Base-by-base conservation (phyloP, 2,329 filamentous ascomycete species). In the Alternaria conjuncta region DNA sequence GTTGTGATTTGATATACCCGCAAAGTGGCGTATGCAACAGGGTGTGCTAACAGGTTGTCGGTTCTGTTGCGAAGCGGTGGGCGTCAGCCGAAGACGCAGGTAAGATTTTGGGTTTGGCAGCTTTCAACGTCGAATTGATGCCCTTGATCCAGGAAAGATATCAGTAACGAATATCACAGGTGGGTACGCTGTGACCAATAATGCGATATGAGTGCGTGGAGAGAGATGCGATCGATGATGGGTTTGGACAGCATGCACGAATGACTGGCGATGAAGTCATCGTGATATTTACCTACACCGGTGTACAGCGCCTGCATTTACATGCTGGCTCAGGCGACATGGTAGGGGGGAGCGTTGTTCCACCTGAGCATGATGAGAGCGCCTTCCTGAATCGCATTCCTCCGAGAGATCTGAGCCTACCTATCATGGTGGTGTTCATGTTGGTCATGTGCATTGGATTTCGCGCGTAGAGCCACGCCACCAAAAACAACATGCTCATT, bases 11-110 rank as follows among this genome's bases (percentile, higher is more conserved):
- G 63, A 32, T 49, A 47, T 23, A 25, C 41, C 9, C 10, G n/a
- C 13, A 41, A 28, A 23, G 47, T 63, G 63, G 56, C 60, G 44
- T 65, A 25, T 23, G 47, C 44, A 25, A 11, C 21, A n/a, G 20
- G 41, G 44, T 62, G 59, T n/a, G 55, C 54, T 55, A 63, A 60
- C 57, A 18, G 56, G 54, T 18, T 57, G 63, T 63, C 63, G 60
- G 60, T 53, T 53, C 45, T 12, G 51, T 57, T 53, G 53, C 60
- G 54, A 58, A 44, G 47, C 60, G 60, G 60, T 64, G 44, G 63
- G 60, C 63, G 60, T 57, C 57, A 63, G 63, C 63, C 55, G 45
- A 49, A 23, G 26, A 54, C 26, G 64, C 63, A 30, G 21, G 64
- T 64, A 26, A 66, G 64, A 66, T 30, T 60, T 55, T 64, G 63